Evolutionary conservation across 441 rosid genomes (phyloP).

Genomic region (Erodium chrysanthum): DNA sequence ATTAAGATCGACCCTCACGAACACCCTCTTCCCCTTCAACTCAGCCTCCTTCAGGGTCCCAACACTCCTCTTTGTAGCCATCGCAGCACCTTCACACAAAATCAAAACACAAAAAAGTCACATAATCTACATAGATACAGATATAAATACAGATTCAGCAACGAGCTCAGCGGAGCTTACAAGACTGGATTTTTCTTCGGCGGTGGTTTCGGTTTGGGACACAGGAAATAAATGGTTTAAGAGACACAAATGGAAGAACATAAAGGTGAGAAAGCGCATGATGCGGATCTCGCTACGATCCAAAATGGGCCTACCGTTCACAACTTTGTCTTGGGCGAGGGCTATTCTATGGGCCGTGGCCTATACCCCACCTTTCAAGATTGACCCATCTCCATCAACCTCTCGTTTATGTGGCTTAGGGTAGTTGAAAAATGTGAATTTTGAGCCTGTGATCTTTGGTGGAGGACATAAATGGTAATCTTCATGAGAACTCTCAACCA

Average conservation of each 20-base stretch:
- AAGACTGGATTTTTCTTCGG: not conserved
- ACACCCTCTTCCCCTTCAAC: slow-evolving; percentile 65
- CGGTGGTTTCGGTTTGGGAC: not conserved
- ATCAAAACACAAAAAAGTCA: not conserved
- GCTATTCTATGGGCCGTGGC: not conserved
- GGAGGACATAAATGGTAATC: too few relatives aligned
- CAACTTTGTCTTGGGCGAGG: not conserved
- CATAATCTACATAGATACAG: not conserved
- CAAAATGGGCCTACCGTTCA: not conserved
- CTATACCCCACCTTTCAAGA: not conserved
- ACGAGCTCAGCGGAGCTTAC: not conserved
- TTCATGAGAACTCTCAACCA: too few relatives aligned
- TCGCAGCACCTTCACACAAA: not conserved
- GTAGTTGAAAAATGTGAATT: too few relatives aligned
- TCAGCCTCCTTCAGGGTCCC: slow-evolving; percentile 45
- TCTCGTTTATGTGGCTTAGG: too few relatives aligned
- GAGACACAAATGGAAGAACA: not conserved
- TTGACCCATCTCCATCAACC: too few relatives aligned
- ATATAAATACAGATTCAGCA: not conserved
- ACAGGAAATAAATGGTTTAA: not conserved
- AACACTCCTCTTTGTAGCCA: slow-evolving; percentile 48
- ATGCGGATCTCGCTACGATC: not conserved
- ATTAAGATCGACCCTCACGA: slow-evolving; percentile 63
- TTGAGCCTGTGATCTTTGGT: too few relatives aligned
- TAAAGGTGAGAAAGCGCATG: not conserved